phyloP scores from a whole-genome alignment of 208 protist species.

The Angomonas ambiguus region DNA sequence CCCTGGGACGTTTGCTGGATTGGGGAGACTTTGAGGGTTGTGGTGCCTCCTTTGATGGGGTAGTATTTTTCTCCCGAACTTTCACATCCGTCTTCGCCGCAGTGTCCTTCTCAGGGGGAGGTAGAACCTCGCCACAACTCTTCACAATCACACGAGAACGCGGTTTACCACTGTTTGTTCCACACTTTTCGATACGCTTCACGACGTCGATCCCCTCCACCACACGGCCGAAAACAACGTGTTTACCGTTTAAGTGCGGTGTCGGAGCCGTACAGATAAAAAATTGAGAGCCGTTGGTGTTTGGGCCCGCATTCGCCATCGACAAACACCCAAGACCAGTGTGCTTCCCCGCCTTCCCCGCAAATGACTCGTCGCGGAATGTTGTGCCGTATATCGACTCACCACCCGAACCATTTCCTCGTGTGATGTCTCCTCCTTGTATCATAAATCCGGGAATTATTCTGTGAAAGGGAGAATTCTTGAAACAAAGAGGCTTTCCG shows the following conservation, averaged over 20 bases:
- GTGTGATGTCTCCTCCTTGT: conserved; percentile 98
- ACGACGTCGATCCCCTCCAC: conserved; percentile 83
- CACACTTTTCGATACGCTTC: conserved; percentile 70
- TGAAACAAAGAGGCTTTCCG: conserved; percentile 96
- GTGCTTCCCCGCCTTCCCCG: conserved; percentile 90
- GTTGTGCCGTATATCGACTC: conserved; percentile 98
- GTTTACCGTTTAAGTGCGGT: conserved; percentile 91
- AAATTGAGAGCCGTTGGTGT: conserved; percentile 97
- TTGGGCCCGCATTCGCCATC: conserved; percentile 98
- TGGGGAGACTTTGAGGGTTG: neutral
- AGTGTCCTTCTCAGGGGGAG: conserved; percentile 10
- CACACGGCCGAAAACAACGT: conserved; percentile 96
- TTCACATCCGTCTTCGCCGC: conserved; percentile 5
- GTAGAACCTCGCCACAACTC: conserved; percentile 74
- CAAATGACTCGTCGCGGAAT: conserved; percentile 96
- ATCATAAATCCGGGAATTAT: conserved; percentile 96
- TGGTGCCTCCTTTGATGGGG: neutral
- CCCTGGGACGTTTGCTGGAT: conserved; percentile 18
- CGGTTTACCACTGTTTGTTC: conserved; percentile 68
- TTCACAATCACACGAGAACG: conserved; percentile 54
- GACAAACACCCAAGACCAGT: conserved; percentile 92
- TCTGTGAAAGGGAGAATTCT: conserved; percentile 95
- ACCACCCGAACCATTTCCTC: conserved; percentile 95
- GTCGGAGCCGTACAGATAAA: conserved; percentile 90
- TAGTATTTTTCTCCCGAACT: neutral